Evolutionary conservation across 345 rosid genomes (phyloP).

Genomic region (Euphorbia tirucalli): DNA sequence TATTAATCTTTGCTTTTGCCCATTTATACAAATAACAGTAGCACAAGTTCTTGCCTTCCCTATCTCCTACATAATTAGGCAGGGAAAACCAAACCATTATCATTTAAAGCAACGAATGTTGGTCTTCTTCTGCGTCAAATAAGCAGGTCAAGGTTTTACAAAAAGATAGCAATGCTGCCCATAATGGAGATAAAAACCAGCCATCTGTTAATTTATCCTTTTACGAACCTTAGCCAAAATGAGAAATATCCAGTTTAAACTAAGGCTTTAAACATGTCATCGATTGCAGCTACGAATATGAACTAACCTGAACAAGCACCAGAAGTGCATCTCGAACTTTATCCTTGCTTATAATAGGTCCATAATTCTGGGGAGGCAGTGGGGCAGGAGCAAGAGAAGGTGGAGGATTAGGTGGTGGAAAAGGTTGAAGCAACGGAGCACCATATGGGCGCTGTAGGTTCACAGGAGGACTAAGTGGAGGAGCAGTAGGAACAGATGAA

Average conservation of each 20-base stretch:
- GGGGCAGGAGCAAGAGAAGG: constrained; percentile 73
- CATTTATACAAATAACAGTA: not conserved
- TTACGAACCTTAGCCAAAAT: no score
- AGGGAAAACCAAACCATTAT: not conserved
- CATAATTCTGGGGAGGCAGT: constrained; percentile 36
- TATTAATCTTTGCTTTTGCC: no score
- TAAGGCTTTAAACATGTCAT: not conserved
- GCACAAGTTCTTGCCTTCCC: not conserved
- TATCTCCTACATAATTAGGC: not conserved
- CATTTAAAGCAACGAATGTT: not conserved
- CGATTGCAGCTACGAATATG: not conserved
- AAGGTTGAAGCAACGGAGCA: constrained; percentile 87
- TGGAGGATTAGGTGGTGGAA: constrained; percentile 91
- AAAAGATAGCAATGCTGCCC: not conserved
- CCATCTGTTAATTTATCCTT: no score
- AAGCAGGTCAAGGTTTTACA: not conserved
- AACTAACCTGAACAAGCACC: constrained; percentile 72
- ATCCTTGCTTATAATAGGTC: constrained; percentile 60
- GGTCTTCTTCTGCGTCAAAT: no score
- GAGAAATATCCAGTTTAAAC: no score
- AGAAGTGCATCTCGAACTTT: constrained; percentile 72
- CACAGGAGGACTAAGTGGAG: constrained; percentile 53
- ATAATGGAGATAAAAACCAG: not conserved
- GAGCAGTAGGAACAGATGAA: constrained; percentile 52
- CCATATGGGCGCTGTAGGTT: constrained; percentile 65